A percentile compares a stretch with the other conserved stretches of the same genome.
These are phyloP conservation scores for Solanum appendiculatum DNA, from an alignment of 257 asterid genomes.

Conservation along the genomic window DNA sequence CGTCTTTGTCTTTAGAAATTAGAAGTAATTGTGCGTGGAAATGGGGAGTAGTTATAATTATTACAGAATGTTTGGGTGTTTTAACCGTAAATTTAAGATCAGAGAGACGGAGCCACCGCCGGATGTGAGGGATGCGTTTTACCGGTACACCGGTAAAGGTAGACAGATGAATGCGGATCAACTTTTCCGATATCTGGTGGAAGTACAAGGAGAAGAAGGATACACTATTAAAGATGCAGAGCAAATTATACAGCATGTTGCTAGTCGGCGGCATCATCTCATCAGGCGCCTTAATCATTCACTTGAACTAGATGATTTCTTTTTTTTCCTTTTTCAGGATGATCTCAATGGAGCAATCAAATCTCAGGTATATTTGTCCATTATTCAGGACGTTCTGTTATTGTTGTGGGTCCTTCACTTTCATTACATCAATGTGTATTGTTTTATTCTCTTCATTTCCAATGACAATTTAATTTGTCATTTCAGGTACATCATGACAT, in stretches of 20 bases:
- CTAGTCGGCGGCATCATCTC: conserved; percentile 42
- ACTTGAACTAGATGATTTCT: conserved; percentile 67
- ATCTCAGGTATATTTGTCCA: no score
- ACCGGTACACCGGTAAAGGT: conserved; percentile 39
- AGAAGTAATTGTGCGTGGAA: not conserved
- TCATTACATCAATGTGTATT: no score
- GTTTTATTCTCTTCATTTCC: not conserved
- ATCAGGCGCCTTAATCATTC: conserved; percentile 17
- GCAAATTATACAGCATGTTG: conserved; percentile 40
- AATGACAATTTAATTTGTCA: not conserved
- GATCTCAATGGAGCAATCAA: conserved; percentile 83
- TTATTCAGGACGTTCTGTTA: no score
- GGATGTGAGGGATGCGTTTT: conserved; percentile 69
- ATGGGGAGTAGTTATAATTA: conserved; percentile 91
- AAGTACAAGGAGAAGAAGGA: conserved; percentile 51
- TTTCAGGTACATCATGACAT: conserved; percentile 95
- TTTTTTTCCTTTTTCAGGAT: conserved; percentile 59
- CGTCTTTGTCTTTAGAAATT: not conserved
- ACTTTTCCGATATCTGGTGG: conserved; percentile 45
- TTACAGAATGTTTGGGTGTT: conserved; percentile 86
- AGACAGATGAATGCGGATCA: conserved; percentile 60
- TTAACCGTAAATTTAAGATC: conserved; percentile 83
- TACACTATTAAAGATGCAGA: conserved; percentile 47
- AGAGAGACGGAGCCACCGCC: conserved; percentile 86
- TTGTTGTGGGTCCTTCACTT: no score